A percentile compares a stretch with the other conserved stretches of the same genome.
Evolutionary conservation across 768 basidiomycete genomes (phyloP).

Genomic region (Mycena belliarum): DNA sequence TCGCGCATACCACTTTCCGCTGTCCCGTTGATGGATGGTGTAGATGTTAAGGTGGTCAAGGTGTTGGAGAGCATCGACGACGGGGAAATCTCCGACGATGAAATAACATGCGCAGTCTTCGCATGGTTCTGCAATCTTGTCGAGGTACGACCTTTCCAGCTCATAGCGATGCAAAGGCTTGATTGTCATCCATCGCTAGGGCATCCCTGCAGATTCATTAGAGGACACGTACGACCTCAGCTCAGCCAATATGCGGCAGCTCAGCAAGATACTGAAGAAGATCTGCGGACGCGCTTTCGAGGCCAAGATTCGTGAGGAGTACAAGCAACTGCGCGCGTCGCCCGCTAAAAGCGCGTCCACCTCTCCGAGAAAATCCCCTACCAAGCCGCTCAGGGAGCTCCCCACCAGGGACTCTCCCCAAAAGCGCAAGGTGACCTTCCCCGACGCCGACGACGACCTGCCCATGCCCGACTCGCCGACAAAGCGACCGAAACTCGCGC

Average conservation of each 20-base stretch:
- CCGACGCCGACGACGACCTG: constrained; percentile 32
- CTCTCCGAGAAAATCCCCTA: constrained; percentile 13
- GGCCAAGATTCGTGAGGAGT: constrained; percentile 8
- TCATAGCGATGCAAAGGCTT: constrained; percentile 3
- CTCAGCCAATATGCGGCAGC: background rate
- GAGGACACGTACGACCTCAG: constrained; percentile 3
- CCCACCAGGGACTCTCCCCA: constrained; percentile 39
- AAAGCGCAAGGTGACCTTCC: constrained; percentile 33
- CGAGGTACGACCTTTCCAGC: constrained; percentile 32
- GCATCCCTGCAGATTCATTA: constrained; percentile 18
- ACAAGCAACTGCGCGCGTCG: constrained; percentile 24
- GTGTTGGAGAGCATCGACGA: constrained; percentile 27
- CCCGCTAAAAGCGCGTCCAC: constrained; percentile 25
- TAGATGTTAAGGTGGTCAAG: constrained; percentile 26
- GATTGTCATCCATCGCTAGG: no score
- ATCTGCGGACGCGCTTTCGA: background rate
- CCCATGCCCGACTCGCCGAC: constrained; percentile 42
- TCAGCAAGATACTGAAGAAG: constrained; percentile 1
- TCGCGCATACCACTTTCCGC: constrained; percentile 16
- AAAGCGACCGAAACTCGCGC: constrained; percentile 38
- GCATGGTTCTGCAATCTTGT: constrained; percentile 46
- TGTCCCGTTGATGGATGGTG: constrained; percentile 35
- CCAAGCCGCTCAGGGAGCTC: constrained; percentile 28
- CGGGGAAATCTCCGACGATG: constrained; percentile 22
- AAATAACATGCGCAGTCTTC: constrained; percentile 43